Evolutionary conservation across 2,329 filamentous ascomycete genomes (phyloP).

Genomic region (Fonsecaea multimorphosa): DNA sequence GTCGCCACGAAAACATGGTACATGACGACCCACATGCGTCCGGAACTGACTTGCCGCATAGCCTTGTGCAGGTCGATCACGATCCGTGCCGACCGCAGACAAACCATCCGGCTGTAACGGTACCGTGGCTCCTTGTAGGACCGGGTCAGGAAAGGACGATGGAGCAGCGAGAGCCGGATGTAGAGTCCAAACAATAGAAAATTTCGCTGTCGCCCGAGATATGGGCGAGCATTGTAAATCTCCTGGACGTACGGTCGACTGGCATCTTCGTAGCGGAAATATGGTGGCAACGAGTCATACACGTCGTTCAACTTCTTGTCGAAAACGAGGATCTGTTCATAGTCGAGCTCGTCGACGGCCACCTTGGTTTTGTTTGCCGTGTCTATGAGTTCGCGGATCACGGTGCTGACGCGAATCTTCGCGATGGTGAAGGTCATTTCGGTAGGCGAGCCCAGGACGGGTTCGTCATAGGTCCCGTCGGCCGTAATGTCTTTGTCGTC

Average conservation of each 20-base stretch:
- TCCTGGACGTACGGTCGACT: slow-evolving; percentile 6
- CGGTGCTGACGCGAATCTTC: background rate
- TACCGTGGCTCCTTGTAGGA: slow-evolving; percentile 6
- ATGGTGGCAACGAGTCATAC: background rate
- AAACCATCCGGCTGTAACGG: slow-evolving; percentile 3
- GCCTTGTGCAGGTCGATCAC: slow-evolving; percentile 1
- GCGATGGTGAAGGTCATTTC: slow-evolving; percentile 7
- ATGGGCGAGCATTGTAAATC: background rate
- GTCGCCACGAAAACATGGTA: slow-evolving; percentile 1
- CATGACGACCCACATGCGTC: slow-evolving; percentile 4
- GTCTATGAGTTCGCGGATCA: slow-evolving; percentile 1
- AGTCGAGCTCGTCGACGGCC: slow-evolving; percentile 5
- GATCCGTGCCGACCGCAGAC: background rate
- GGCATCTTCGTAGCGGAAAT: background rate
- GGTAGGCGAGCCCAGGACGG: background rate
- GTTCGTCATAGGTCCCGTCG: background rate
- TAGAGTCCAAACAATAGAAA: slow-evolving; percentile 5
- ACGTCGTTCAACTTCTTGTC: slow-evolving; percentile 10
- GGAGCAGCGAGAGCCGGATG: slow-evolving; percentile 6
- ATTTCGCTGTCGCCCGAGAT: background rate
- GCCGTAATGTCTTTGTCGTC: slow-evolving; percentile 3
- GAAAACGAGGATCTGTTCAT: slow-evolving; percentile 2
- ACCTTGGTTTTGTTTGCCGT: background rate
- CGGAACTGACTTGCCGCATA: background rate
- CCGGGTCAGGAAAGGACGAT: background rate